Conservation (phyloP, 352 stramenopile species). For the Pythium rishiriense region DNA sequence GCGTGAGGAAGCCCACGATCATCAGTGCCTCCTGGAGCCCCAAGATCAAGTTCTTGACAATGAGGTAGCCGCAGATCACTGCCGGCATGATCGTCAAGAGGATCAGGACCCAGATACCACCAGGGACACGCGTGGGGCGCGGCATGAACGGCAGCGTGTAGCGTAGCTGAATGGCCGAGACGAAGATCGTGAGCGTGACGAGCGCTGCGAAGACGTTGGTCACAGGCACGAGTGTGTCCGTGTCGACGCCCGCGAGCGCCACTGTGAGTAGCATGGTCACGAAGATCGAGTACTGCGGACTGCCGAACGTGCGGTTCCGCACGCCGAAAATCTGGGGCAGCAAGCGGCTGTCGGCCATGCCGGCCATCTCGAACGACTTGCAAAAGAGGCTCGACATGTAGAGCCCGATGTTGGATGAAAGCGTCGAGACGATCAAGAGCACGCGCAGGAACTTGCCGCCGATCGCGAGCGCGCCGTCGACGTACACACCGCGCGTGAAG, state of each 20-base stretch:
- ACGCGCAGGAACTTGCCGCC: slow-evolving; percentile 80
- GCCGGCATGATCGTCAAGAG: slow-evolving; percentile 20
- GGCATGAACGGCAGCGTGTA: slow-evolving; percentile 60
- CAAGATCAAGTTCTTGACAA: slow-evolving; percentile 21
- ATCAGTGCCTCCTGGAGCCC: slow-evolving; percentile 26
- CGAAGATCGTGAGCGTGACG: slow-evolving; percentile 86
- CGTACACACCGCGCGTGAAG: slow-evolving; percentile 86
- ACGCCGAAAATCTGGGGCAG: slow-evolving; percentile 79
- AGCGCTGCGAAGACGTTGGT: slow-evolving; percentile 90
- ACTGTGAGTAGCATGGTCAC: slow-evolving; percentile 39
- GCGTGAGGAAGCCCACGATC: slow-evolving; percentile 40
- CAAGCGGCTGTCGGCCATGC: slow-evolving; percentile 80
- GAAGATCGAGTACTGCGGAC: slow-evolving; percentile 45
- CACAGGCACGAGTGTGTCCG: slow-evolving; percentile 75
- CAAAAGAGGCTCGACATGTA: slow-evolving; percentile 91
- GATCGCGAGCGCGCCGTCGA: slow-evolving; percentile 60
- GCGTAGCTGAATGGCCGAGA: slow-evolving; percentile 87
- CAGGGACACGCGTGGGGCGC: slow-evolving; percentile 47
- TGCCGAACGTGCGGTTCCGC: slow-evolving; percentile 36
- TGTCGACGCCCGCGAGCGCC: slow-evolving; percentile 40
- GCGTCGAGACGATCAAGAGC: slow-evolving; percentile 80
- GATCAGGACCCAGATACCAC: slow-evolving; percentile 22
- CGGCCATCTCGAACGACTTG: slow-evolving; percentile 85
- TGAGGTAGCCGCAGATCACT: slow-evolving; percentile 18
- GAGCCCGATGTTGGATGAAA: slow-evolving; percentile 83